Conservation (phyloP, 192 early-diverging fungal species). For the Backusella luteola region DNA sequence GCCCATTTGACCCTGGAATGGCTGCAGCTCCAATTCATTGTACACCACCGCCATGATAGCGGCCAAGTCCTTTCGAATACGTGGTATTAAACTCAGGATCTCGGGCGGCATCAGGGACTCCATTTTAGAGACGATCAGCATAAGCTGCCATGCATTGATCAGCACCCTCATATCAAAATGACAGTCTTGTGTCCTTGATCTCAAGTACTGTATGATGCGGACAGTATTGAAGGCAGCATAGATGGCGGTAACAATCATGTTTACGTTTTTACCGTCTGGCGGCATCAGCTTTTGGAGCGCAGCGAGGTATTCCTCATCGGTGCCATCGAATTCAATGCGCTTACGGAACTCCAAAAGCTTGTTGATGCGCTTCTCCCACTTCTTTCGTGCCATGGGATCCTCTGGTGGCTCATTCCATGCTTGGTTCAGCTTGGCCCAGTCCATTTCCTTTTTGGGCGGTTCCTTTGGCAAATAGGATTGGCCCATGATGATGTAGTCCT, state of each 20-base stretch:
- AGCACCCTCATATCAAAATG: constrained; percentile 6
- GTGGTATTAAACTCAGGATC: not conserved
- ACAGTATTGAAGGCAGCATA: constrained; percentile 10
- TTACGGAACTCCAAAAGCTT: not conserved
- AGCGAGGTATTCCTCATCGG: not conserved
- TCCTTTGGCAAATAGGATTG: constrained; percentile 13
- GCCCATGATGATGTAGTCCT: constrained; percentile 7
- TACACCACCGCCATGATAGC: not conserved
- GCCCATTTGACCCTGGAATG: constrained; percentile 2
- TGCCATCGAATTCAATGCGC: constrained; percentile 5
- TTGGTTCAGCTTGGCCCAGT: not conserved
- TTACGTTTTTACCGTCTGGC: not conserved
- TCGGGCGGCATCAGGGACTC: not conserved
- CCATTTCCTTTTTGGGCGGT: not conserved
- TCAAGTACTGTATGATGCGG: constrained; percentile 5
- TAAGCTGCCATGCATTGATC: constrained; percentile 2
- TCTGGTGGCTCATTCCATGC: not conserved
- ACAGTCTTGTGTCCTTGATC: not conserved
- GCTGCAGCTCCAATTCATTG: not conserved
- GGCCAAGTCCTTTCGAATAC: constrained; percentile 1
- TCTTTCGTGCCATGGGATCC: not conserved
- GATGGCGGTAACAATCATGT: not conserved
- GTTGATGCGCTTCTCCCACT: not conserved
- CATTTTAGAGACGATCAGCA: not conserved
- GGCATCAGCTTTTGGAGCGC: not conserved